Percentiles rank a stretch among this genome's conserved stretches.
phyloP scores from a whole-genome alignment of 441 rosid species.

The Kokia cookei region DNA sequence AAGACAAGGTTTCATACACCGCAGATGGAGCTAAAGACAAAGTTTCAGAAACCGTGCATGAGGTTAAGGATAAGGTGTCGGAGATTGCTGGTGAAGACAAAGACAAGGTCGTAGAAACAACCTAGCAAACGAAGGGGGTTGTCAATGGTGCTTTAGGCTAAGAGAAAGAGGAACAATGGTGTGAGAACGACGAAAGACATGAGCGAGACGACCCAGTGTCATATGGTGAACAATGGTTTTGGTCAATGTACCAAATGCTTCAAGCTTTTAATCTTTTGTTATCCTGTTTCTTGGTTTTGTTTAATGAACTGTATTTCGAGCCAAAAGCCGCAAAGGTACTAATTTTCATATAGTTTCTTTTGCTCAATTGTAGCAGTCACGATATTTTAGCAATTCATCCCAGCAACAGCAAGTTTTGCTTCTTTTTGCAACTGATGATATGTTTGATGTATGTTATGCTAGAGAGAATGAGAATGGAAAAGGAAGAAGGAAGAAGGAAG shows the following conservation, averaged over 20 bases:
- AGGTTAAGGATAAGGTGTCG: slow-evolving; percentile 15
- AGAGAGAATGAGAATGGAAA: neutral
- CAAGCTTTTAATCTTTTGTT: slow-evolving; percentile 49
- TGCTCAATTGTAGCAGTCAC: too few relatives aligned
- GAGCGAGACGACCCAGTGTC: neutral
- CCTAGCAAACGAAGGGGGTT: neutral
- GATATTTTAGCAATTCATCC: too few relatives aligned
- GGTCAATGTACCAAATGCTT: slow-evolving; percentile 46
- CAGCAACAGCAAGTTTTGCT: too few relatives aligned
- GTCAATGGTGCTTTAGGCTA: neutral
- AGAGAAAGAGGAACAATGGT: neutral
- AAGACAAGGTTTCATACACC: too few relatives aligned
- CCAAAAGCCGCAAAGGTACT: slow-evolving; percentile 71
- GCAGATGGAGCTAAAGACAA: slow-evolving; percentile 17
- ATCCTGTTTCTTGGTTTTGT: slow-evolving; percentile 36
- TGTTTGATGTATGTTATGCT: neutral
- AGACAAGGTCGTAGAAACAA: neutral
- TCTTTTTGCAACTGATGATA: too few relatives aligned
- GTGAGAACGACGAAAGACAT: slow-evolving; percentile 1
- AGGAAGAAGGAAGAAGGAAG: neutral
- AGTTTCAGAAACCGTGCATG: slow-evolving; percentile 2
- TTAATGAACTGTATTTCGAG: slow-evolving; percentile 52
- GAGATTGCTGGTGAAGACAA: slow-evolving; percentile 7
- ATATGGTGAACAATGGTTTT: slow-evolving; percentile 23
- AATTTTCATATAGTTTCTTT: too few relatives aligned